Evolutionary conservation across 2,329 filamentous ascomycete species (phyloP), one percentile per base, ranked within the genome.

Genomic region (Xylariaceae sp.): DNA sequence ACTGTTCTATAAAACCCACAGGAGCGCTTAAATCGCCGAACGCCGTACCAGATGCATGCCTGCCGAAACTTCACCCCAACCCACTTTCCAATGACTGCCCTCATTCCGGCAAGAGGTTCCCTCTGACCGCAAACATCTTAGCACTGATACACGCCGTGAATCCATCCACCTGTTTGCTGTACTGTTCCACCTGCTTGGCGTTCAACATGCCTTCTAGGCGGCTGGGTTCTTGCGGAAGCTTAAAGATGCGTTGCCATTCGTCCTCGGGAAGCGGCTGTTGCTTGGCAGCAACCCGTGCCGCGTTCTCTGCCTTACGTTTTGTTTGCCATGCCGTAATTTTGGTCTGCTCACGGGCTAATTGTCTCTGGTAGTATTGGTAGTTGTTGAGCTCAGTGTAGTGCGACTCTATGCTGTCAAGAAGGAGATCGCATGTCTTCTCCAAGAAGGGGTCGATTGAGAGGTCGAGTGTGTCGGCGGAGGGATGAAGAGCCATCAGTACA

Each of bases 361-460:
- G 92, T 68, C 94, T 86, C 78, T 97, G 92, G 81, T 97, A 97
- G 83, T 84, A 85, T 75, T 97, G 92, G 80, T 95, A 94, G 83
- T 99, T 99, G 85, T 97, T 97, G 73, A 96, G 88, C 77, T 99
- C 94, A 56, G 92, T 96, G 79, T 97, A 94, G 81, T 99, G 94
- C 50, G 89, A 88, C 81, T 99, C 94, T 73, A 99, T 96, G 80
- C 89, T 92, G 71, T 99, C 94, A 59, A 97, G 86, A 52, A 99
- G 85, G 64, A 97, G 85, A 71, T 99, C 93, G 77, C 92, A 96
- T 46, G 93, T 96, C 84, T 97, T 96, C 82, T 97, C 93, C 41
- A 99, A 86, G 82, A 95, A 96, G 26, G 94, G 94, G 73, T 99
- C 94, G 74, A 97, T 95, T 62, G 89, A 91, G 59, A 99, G 86